phyloP scores from a whole-genome alignment of 1,284 basidiomycete species.

The Cystobasidium pallidum region DNA sequence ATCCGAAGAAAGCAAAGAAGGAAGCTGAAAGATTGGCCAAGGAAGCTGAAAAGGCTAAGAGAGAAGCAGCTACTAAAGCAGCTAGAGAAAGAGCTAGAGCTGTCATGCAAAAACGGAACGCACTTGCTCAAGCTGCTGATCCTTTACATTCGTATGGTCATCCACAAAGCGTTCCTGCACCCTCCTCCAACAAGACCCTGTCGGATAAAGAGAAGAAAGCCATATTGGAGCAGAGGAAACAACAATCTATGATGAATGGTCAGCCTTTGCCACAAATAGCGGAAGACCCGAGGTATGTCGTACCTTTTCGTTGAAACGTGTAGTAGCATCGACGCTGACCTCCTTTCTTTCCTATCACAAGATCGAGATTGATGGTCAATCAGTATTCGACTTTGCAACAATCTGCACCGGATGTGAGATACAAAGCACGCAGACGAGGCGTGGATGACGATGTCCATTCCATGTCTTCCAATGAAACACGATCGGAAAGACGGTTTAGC shows the following conservation, averaged over 20 bases:
- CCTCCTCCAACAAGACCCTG: not conserved
- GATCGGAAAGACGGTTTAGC: slow-evolving; percentile 44
- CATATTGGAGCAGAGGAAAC: slow-evolving; percentile 28
- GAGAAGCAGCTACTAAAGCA: slow-evolving; percentile 71
- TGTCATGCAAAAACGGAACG: slow-evolving; percentile 88
- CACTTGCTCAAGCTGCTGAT: slow-evolving; percentile 67
- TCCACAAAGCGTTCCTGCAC: slow-evolving; percentile 25
- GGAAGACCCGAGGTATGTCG: slow-evolving; percentile 48
- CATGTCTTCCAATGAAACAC: slow-evolving; percentile 51
- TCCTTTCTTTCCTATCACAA: not conserved
- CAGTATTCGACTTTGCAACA: slow-evolving; percentile 25
- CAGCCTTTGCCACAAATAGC: slow-evolving; percentile 52
- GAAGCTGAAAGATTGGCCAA: slow-evolving; percentile 80
- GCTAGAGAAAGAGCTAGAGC: slow-evolving; percentile 83
- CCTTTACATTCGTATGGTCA: slow-evolving; percentile 51
- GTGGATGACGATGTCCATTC: slow-evolving; percentile 53
- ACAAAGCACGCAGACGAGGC: slow-evolving; percentile 49
- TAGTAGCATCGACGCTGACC: not conserved
- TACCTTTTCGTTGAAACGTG: not conserved
- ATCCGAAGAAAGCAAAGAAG: slow-evolving; percentile 86
- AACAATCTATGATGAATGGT: slow-evolving; percentile 23
- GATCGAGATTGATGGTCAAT: slow-evolving; percentile 1
- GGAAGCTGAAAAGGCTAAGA: slow-evolving; percentile 85
- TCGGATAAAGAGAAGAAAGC: slow-evolving; percentile 48
- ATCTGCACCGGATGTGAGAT: slow-evolving; percentile 40